Base-by-base conservation (phyloP, 2,329 filamentous ascomycete species). In the Sporothrix sp. region DNA sequence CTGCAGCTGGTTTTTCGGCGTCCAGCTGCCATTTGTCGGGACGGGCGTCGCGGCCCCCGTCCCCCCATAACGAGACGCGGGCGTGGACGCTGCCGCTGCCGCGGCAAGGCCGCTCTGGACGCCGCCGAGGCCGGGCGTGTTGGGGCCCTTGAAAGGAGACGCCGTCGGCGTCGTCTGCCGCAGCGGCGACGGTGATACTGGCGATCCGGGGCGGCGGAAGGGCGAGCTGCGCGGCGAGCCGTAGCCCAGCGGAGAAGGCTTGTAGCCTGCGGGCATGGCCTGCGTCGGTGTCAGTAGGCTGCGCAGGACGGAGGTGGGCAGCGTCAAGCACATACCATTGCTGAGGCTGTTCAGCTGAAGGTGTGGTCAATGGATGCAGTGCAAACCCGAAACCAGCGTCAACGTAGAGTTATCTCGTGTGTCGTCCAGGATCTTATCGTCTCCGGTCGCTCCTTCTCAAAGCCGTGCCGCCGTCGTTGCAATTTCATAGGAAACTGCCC, bases 181-280 rank as follows among this genome's bases (percentile, higher is more conserved):
- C 51, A 86, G 66, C 23, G 76, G 68, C 30, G 78, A 84, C 3
- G 84, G 82, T 9, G 84, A 86, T 21, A 77, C 74, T 18, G 80
- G 77, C 18, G 79, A 80, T 58, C 79, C 78, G 48, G 78, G 72
- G 58, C 79, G 68, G 52, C 79, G 75, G 62, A 84, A 84, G 11
- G 80, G 80, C 46, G 80, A 84, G 61, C 70, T 76, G 63, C 85
- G 79, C 58, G 79, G 76, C 42, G 84, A 83, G 57, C 81, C 81
- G 67, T 84, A 86, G 54, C 82, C 82, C 54, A 87, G 68, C 50
- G 82, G 82, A 21, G 83, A 86, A 13, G 82, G 82, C 65, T 85
- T 86, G 66, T 84, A 87, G 52, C 77, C 70, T 45, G 71, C 63
- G 52, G 69, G 73, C 64, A 71, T 75, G 64, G 71, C 74, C 79